Base-by-base conservation (phyloP, 2,329 filamentous ascomycete species). In the Aplosporella prunicola region DNA sequence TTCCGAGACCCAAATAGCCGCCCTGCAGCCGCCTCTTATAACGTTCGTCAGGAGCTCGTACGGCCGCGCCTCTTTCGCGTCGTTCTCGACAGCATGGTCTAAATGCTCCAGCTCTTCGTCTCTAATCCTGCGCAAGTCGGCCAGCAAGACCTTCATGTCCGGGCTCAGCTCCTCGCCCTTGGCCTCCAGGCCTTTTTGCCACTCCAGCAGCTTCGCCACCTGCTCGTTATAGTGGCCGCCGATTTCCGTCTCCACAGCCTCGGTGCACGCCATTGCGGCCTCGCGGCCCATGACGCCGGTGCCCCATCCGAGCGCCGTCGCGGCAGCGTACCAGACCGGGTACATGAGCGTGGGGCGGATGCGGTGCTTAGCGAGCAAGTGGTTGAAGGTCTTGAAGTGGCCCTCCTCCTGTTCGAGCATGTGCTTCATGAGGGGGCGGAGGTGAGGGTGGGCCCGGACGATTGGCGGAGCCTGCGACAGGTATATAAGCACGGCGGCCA, bases 191-290 rank as follows among this genome's bases (percentile, higher is more conserved):
- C 80, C 73, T 6, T 74, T 68, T 40, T 85, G 74, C 80, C 93
- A 95, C 44, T 82, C 79, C 25, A 96, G 60, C 49, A 98, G 64
- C 36, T 76, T 73, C 17, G 85, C 69, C 27, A 98, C 86, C 64
- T 98, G 91, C 46, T 78, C 78, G 57, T 96, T 96, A 60, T 98
- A 98, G 63, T 98, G 91, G 18, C 78, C 78, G 2, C 91, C 91
- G 45, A 98, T 98, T 67, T 96, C 91, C 5, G 89, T 98, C 69
- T 98, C 91, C 2, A 98, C 89, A 1, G 91, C 91, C 63, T 98
- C 91, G 1, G 91, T 96, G 58, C 91, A 98, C 9, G 91, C 91
- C 91, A 98, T 98, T 23, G 91, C 89, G 2, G 89, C 88, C 63
- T 96, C 87, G 32, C 86, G 76, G 1, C 91, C 88, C 71, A 98